These are phyloP conservation scores for Erigeron philadelphicus DNA, from an alignment of 140 eudicot species.

Conservation along the genomic window DNA sequence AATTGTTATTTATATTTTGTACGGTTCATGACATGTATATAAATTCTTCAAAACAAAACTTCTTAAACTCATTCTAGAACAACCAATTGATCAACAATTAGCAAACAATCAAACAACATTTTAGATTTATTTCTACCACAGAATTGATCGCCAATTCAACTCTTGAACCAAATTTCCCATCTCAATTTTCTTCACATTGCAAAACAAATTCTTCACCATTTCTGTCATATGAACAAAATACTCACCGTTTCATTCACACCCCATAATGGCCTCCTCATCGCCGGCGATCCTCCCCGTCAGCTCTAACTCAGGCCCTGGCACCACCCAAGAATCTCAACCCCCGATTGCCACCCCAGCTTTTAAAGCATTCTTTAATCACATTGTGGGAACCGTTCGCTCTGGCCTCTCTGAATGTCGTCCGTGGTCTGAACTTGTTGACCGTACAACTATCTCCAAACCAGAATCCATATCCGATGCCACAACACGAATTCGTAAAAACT, in stretches of 20 bases:
- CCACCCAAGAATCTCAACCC: neutral
- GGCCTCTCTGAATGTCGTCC: conserved; percentile 9
- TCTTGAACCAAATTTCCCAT: too few species aligned
- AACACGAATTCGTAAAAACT: conserved; percentile 2
- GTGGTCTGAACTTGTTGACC: conserved; percentile 10
- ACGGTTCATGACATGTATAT: too few species aligned
- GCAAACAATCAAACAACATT: too few species aligned
- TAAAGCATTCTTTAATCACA: neutral
- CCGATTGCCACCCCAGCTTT: neutral
- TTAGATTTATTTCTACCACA: too few species aligned
- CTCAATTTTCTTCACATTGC: too few species aligned
- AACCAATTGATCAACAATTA: too few species aligned
- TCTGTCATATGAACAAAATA: too few species aligned
- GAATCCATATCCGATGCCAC: conserved; percentile 18
- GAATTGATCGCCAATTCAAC: too few species aligned
- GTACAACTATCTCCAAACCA: conserved; percentile 9
- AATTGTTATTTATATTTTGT: too few species aligned
- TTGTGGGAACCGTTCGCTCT: neutral
- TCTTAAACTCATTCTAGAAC: too few species aligned
- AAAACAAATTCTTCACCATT: too few species aligned
- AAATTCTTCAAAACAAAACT: too few species aligned
- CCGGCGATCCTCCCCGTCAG: conserved; percentile 15
- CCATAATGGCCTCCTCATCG: neutral
- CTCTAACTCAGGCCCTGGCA: neutral
- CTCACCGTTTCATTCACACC: neutral